Percentiles rank a stretch among this genome's conserved stretches.
Evolutionary conservation across 1,284 basidiomycete genomes (phyloP).

Genomic region (Phylloboletellus chloephorus): DNA sequence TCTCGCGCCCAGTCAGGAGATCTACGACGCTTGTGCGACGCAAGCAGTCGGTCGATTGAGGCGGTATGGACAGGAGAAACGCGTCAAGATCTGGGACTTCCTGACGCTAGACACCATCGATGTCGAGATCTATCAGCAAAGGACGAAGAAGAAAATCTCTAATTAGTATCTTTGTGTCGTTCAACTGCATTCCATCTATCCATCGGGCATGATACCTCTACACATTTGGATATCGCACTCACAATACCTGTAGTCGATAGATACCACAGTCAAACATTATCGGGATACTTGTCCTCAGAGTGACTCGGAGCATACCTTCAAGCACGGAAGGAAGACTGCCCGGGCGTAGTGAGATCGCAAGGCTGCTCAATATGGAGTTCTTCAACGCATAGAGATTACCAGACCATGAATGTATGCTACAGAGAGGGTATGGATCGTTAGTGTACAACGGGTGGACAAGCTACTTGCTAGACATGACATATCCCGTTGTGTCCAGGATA

Average conservation of each 20-base stretch:
- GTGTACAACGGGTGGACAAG: constrained; percentile 1
- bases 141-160: constrained; percentile 34
- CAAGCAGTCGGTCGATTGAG: constrained; percentile 88
- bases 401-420: constrained; percentile 15
- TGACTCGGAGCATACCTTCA: no score
- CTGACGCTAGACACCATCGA: constrained; percentile 83
- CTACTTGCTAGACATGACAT: constrained; percentile 78
- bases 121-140: constrained; percentile 64
- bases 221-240: constrained; percentile 8
- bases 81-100: constrained; percentile 78
- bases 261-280: background rate
- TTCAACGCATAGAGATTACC: constrained; percentile 10
- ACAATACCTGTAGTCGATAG: background rate
- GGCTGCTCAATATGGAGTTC: background rate
- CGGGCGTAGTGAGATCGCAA: no score
- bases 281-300: background rate
- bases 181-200: constrained; percentile 5
- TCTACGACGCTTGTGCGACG: constrained; percentile 82
- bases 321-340: no score
- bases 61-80: constrained; percentile 79
- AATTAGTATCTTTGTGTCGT: constrained; percentile 14
- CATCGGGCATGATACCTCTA: constrained; percentile 11
- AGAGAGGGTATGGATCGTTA: constrained; percentile 22
- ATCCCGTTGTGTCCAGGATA: constrained; percentile 75
- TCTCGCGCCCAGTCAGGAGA: constrained; percentile 70